These are phyloP conservation scores for Exserohilum turcica DNA, from an alignment of 2,329 filamentous ascomycete species.

Conservation along the genomic window DNA sequence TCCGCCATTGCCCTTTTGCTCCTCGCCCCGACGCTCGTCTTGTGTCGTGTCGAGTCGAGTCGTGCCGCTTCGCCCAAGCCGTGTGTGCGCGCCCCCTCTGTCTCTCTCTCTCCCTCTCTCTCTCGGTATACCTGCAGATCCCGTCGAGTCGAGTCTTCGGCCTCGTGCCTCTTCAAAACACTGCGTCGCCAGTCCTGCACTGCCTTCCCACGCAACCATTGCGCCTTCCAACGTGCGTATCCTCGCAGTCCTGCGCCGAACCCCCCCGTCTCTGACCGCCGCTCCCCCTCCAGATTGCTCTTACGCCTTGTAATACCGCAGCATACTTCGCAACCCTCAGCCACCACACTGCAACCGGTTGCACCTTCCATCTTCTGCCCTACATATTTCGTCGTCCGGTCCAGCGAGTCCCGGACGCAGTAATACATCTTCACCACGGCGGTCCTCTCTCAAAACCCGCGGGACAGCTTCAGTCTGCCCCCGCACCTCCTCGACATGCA, in stretches of 20 bases:
- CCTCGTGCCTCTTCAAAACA: slow-evolving; percentile 31
- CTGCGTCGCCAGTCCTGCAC: slow-evolving; percentile 31
- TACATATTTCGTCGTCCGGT: slow-evolving; percentile 49
- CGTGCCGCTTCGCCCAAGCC: slow-evolving; percentile 10
- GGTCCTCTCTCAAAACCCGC: slow-evolving; percentile 74
- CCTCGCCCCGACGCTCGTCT: not conserved
- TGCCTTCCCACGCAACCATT: slow-evolving; percentile 34
- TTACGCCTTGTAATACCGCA: slow-evolving; percentile 40
- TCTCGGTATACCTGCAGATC: slow-evolving; percentile 22
- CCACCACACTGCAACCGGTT: slow-evolving; percentile 34
- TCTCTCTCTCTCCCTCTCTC: no score
- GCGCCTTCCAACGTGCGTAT: slow-evolving; percentile 38
- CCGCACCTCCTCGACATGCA: slow-evolving; percentile 91
- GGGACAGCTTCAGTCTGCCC: slow-evolving; percentile 83
- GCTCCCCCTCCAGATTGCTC: slow-evolving; percentile 21
- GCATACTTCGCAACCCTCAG: slow-evolving; percentile 31
- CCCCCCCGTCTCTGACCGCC: slow-evolving; percentile 11
- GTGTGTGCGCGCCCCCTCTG: slow-evolving; percentile 21
- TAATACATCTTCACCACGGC: slow-evolving; percentile 75
- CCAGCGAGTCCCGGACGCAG: slow-evolving; percentile 57
- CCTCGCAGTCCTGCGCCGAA: not conserved
- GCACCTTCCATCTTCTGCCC: slow-evolving; percentile 40
- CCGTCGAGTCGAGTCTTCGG: slow-evolving; percentile 28
- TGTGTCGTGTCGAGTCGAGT: not conserved
- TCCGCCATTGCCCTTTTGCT: slow-evolving; percentile 19